Evolutionary conservation across 228 moss, liverwort and hornwort genomes (phyloP).

Genomic region (Sphagnum magellanicum): DNA sequence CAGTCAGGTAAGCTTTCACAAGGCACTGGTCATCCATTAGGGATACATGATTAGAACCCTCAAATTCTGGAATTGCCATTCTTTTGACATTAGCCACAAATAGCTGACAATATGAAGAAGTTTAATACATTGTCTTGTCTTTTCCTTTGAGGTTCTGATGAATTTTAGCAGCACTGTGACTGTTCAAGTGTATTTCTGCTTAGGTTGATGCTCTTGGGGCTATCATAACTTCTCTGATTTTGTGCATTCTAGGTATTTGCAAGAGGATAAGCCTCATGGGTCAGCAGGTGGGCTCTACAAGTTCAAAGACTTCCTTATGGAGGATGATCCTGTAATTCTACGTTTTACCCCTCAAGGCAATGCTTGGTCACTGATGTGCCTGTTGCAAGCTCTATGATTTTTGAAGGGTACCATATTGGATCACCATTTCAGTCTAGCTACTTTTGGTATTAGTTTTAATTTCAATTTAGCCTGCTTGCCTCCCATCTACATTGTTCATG

Average conservation of each 20-base stretch:
- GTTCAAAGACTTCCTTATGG: slow-evolving; percentile 78
- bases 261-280: slow-evolving; percentile 96
- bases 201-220: too few species aligned
- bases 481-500: too few species aligned
- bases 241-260: slow-evolving; percentile 57
- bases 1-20: slow-evolving; percentile 59
- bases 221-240: background rate
- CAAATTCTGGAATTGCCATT: background rate
- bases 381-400: too few species aligned
- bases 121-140: background rate
- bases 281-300: slow-evolving; percentile 97
- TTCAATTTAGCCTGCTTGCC: too few species aligned
- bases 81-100: background rate
- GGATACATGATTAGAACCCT: background rate
- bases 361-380: too few species aligned
- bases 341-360: background rate
- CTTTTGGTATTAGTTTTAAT: too few species aligned
- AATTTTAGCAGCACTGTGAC: slow-evolving; percentile 9
- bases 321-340: slow-evolving; percentile 70
- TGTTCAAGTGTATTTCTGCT: background rate
- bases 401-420: too few species aligned
- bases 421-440: too few species aligned
- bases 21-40: background rate
- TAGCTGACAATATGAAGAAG: background rate
- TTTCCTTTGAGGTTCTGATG: background rate